Evolutionary conservation across 1,284 basidiomycete genomes (phyloP).

Genomic region (Caloboletus firmus): DNA sequence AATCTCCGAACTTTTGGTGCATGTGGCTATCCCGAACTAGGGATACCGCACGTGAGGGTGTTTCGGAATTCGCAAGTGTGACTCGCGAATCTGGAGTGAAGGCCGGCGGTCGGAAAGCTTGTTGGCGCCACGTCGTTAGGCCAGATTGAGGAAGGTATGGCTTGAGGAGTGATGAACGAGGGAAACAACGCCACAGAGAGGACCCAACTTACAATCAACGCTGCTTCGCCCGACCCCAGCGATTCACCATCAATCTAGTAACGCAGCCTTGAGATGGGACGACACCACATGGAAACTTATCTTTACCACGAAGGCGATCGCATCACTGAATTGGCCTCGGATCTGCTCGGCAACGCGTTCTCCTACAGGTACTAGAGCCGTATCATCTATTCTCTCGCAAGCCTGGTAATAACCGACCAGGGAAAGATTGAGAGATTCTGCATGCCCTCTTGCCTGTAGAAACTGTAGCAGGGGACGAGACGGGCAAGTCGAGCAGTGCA

Average conservation of each 20-base stretch:
- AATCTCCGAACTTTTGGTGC: constrained; percentile 65
- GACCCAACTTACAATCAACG: constrained; percentile 51
- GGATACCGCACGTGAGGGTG: constrained; percentile 46
- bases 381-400: constrained; percentile 58
- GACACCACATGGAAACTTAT: constrained; percentile 1
- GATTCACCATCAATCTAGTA: constrained; percentile 57
- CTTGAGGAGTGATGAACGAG: constrained; percentile 32
- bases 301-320: constrained; percentile 64
- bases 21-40: constrained; percentile 49
- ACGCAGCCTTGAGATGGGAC: constrained; percentile 5
- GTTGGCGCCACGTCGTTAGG: constrained; percentile 47
- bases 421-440: constrained; percentile 46
- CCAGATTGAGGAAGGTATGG: constrained; percentile 46
- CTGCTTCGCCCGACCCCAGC: constrained; percentile 49
- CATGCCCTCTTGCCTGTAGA: constrained; percentile 54
- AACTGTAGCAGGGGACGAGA: constrained; percentile 1
- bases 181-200: not conserved
- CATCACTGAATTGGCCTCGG: constrained; percentile 49
- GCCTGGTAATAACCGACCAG: constrained; percentile 76
- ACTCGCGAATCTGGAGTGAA: constrained; percentile 50
- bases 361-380: constrained; percentile 59
- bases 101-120: constrained; percentile 35
- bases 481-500: constrained; percentile 8
- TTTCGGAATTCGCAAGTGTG: constrained; percentile 43
- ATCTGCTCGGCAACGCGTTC: constrained; percentile 58